Percentiles rank a stretch among this genome's conserved stretches.
Conservation (phyloP, 768 basidiomycete species). For the Xerocomellus amylosporus region DNA sequence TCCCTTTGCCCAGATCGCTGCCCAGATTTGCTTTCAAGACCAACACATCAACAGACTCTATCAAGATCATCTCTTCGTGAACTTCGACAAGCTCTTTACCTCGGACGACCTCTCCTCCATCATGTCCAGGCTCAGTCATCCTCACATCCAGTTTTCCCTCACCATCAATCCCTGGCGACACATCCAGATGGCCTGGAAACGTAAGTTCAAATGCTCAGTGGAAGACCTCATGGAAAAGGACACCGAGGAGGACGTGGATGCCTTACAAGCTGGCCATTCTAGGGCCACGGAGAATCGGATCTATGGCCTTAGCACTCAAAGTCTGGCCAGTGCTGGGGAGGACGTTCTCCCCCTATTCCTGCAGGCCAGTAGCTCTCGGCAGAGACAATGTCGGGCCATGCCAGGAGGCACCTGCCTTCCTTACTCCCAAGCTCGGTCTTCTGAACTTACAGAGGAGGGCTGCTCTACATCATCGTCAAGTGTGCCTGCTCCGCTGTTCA, state of each 20-base stretch:
- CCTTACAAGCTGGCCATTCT: background rate
- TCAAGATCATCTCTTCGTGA: background rate
- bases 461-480: too few species aligned
- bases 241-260: background rate
- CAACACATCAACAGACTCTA: too few species aligned
- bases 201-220: background rate
- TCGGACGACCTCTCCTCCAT: background rate
- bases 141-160: background rate
- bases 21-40: too few species aligned
- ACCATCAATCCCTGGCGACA: background rate
- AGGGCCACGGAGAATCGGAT: background rate
- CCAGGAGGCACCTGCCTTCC: background rate
- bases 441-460: too few species aligned
- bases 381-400: background rate
- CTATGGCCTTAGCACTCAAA: constrained; percentile 1
- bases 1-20: too few species aligned
- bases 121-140: background rate
- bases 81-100: background rate
- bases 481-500: too few species aligned
- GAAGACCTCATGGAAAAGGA: background rate
- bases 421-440: too few species aligned
- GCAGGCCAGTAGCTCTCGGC: background rate
- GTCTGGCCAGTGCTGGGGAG: background rate
- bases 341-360: background rate
- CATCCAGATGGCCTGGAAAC: too few species aligned